A percentile compares a stretch with the other conserved stretches of the same genome.
These are phyloP conservation scores for Russula sp. DNA, from an alignment of 768 basidiomycete genomes.

Conservation along the genomic window DNA sequence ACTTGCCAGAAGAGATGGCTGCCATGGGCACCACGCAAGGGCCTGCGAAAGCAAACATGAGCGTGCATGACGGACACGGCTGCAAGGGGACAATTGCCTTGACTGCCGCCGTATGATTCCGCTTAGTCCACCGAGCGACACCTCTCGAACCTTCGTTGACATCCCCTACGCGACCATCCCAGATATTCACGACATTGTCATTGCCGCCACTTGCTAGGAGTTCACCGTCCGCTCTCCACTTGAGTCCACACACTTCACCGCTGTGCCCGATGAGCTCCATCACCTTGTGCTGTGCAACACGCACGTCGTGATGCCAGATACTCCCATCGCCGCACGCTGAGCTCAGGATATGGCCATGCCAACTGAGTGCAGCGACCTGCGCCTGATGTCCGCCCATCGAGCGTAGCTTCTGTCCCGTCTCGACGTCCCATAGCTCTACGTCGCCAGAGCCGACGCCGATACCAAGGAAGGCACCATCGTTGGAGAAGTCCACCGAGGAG, in stretches of 20 bases:
- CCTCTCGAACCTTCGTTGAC: constrained; percentile 41
- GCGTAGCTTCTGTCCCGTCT: constrained; percentile 67
- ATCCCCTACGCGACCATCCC: constrained; percentile 65
- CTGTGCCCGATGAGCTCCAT: constrained; percentile 89
- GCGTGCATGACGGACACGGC: neutral
- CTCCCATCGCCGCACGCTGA: constrained; percentile 91
- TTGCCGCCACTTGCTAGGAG: constrained; percentile 96
- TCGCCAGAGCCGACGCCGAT: constrained; percentile 75
- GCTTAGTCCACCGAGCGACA: constrained; percentile 81
- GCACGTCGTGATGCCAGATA: constrained; percentile 95
- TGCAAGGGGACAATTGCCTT: constrained; percentile 36
- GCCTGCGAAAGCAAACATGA: constrained; percentile 45
- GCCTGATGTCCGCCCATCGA: constrained; percentile 88
- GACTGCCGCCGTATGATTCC: constrained; percentile 85
- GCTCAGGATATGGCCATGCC: constrained; percentile 80
- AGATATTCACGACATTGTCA: constrained; percentile 97
- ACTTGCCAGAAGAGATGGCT: constrained; percentile 29
- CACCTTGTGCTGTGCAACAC: constrained; percentile 59
- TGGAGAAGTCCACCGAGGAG: constrained; percentile 70
- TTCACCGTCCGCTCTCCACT: constrained; percentile 67
- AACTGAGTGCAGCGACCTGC: constrained; percentile 78
- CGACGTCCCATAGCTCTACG: constrained; percentile 94
- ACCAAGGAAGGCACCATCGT: constrained; percentile 74
- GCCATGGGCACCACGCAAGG: constrained; percentile 97
- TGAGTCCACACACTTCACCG: constrained; percentile 90